Base-by-base conservation (phyloP, 768 basidiomycete species). In the Strobilomyces echinocephalus region DNA sequence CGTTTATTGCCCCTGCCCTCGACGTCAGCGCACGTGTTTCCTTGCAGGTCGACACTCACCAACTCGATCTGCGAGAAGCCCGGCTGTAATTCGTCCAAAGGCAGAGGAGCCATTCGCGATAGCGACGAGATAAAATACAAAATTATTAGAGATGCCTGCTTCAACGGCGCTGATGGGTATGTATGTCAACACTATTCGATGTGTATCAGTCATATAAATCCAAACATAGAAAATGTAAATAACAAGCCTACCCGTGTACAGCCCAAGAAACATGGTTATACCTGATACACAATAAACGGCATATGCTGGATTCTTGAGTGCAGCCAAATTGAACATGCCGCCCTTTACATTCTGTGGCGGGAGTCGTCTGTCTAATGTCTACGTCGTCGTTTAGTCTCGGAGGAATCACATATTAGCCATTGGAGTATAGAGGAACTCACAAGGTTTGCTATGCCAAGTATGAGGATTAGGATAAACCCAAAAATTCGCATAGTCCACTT, bases 401-500 rank as follows among this genome's bases (percentile, higher is more conserved):
- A 16, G 4, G 20, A 16, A 30, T 30, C 21, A 26, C 41, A 9
- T 3, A 16, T 8, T 11, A 20, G 20, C 0, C 12, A 6, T 28
- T 12, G 5, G n/a, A 4, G 0, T 12, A 0, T 4, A 66, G 59
- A 16, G n/a, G n/a, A 21, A 57, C 68, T 56, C 50, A 79, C 77
- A 44, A 88, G 52, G 65, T 85, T 87, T 14, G 80, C 76, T 12
- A 79, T 63, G 2, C 77, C 76, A 4, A 88, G 73, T 1, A 76
- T 63, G 14, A 75, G 56, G 1, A 85, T 55, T 0, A 88, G 64
- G 9, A 88, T 79, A 56, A 88, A 82, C 2, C 81, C 87, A 40
- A 88, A 68, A 31, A 84, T 79, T 12, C 88, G 76, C 76, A 87
- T 80, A 0, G 88, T 87, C 88, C 88, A 91, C 56, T 74, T 72